A percentile compares a stretch with the other conserved stretches of the same genome.
Evolutionary conservation across 495 filamentous ascomycete species (phyloP).

Genomic region (Penicillium chermesinum): DNA sequence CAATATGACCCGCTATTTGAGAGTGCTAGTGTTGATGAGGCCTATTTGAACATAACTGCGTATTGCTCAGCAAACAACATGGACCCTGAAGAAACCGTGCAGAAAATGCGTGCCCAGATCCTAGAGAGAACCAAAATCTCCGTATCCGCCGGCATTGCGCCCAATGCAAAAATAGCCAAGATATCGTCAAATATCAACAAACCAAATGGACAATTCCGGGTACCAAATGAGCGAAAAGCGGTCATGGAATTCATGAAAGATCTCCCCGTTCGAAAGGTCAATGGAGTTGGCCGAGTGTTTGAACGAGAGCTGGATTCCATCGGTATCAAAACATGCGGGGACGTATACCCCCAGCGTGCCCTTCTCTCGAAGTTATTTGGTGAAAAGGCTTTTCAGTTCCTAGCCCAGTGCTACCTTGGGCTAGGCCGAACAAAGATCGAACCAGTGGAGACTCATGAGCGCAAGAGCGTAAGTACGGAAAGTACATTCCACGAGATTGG

Average conservation of each 20-base stretch:
- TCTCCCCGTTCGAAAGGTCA: slow-evolving; percentile 82
- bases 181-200: slow-evolving; percentile 94
- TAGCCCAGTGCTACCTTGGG: slow-evolving; percentile 79
- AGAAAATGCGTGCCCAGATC: slow-evolving; percentile 71
- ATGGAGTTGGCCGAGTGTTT: slow-evolving; percentile 88
- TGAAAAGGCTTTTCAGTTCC: slow-evolving; percentile 83
- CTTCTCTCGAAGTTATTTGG: slow-evolving; percentile 75
- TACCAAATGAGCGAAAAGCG: slow-evolving; percentile 62
- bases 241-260: slow-evolving; percentile 83
- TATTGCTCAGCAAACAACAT: slow-evolving; percentile 70
- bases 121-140: slow-evolving; percentile 75
- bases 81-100: slow-evolving; percentile 65
- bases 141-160: slow-evolving; percentile 89
- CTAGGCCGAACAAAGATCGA: slow-evolving; percentile 83
- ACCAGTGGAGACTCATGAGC: slow-evolving; percentile 82
- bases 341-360: slow-evolving; percentile 73
- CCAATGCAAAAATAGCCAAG: slow-evolving; percentile 90
- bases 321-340: slow-evolving; percentile 83
- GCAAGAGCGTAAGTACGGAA: slow-evolving; percentile 93
- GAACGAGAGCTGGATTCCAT: slow-evolving; percentile 88
- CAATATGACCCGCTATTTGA: slow-evolving; percentile 88
- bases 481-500: slow-evolving; percentile 82
- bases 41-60: slow-evolving; percentile 90
- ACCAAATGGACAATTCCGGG: slow-evolving; percentile 83
- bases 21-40: slow-evolving; percentile 91